These are phyloP conservation scores for Pythium aristosporum DNA, from an alignment of 352 stramenopile species.

Conservation along the genomic window DNA sequence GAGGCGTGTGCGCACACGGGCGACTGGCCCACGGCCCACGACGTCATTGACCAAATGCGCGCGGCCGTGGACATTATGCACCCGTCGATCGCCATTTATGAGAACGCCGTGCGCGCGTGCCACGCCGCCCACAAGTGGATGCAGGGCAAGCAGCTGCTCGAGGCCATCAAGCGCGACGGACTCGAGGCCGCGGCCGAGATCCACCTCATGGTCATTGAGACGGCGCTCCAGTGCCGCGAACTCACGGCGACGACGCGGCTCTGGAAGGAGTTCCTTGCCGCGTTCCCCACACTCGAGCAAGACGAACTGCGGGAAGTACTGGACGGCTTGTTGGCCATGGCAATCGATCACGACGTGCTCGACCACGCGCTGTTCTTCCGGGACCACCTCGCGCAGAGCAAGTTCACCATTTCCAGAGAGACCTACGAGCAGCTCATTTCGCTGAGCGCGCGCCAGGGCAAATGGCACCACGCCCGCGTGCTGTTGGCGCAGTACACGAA, in stretches of 20 bases:
- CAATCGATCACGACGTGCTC: constrained; percentile 43
- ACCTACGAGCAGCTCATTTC: constrained; percentile 47
- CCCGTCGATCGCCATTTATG: constrained; percentile 63
- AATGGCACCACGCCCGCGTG: constrained; percentile 56
- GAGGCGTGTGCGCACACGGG: constrained; percentile 53
- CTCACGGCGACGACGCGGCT: constrained; percentile 51
- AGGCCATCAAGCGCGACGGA: constrained; percentile 53
- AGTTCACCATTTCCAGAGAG: constrained; percentile 34
- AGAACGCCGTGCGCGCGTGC: constrained; percentile 66
- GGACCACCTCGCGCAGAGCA: constrained; percentile 40
- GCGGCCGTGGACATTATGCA: constrained; percentile 66
- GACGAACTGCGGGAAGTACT: constrained; percentile 46
- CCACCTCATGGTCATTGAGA: constrained; percentile 47
- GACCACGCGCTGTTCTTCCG: constrained; percentile 61
- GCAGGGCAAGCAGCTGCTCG: constrained; percentile 62
- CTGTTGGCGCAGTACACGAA: constrained; percentile 51
- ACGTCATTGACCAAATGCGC: constrained; percentile 77
- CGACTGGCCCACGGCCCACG: constrained; percentile 48
- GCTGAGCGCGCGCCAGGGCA: constrained; percentile 42
- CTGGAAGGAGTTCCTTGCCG: constrained; percentile 39
- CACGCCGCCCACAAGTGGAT: constrained; percentile 62
- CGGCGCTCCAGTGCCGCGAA: constrained; percentile 52
- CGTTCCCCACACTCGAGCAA: constrained; percentile 28
- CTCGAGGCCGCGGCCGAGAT: constrained; percentile 56
- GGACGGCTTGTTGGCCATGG: constrained; percentile 37